Evolutionary conservation across 495 filamentous ascomycete genomes (phyloP), one percentile per base, ranked within the genome.

Genomic region (Neurospora sp.): DNA sequence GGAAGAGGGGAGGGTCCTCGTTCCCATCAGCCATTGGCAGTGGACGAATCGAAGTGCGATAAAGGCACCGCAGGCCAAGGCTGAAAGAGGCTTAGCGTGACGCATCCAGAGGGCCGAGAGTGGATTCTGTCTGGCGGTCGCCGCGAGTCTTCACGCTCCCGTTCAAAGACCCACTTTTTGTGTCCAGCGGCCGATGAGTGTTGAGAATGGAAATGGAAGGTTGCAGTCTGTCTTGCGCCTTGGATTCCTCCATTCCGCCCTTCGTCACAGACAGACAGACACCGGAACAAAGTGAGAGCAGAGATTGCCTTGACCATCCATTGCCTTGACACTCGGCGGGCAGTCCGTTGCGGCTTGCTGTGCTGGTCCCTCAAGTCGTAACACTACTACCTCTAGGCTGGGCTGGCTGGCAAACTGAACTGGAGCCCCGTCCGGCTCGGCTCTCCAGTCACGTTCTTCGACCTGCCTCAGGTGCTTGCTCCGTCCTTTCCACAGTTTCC

Each of bases 1-100:
- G 46, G 46, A 23, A 46, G 42, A 7, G 40, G 5, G 4, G 41
- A 44, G 16, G 41, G 41, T 42, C 40, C 40, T 42, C 14, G 16
- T 16, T 42, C 31, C 40, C 40, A 54, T 54, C 20, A 12, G 54
- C 23, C 54, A 66, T 27, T 66, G 54, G 14, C 6, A 18, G 14
- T 66, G 54, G 54, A 20, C n/a, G 39, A 66, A 72, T 38, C 37
- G n/a, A 42, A 40, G 72, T 14, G 48, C 44, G 39, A 48, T 40
- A 41, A 70, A 54, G 59, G 16, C n/a, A 62, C 31, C 39, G 31
- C 20, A 27, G 59, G 69, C 78, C 77, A 77, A 66, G 0, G 31
- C 54, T 71, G 31, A 74, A 73, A 40, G 11, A 1, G 74, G 76
- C 7, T 40, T 80, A 79, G 79, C 73, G 78, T 72, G 12, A 31